Evolutionary conservation across 2,329 filamentous ascomycete genomes (phyloP), one percentile per base, ranked within the genome.

Genomic region (Aspergillus sp.): DNA sequence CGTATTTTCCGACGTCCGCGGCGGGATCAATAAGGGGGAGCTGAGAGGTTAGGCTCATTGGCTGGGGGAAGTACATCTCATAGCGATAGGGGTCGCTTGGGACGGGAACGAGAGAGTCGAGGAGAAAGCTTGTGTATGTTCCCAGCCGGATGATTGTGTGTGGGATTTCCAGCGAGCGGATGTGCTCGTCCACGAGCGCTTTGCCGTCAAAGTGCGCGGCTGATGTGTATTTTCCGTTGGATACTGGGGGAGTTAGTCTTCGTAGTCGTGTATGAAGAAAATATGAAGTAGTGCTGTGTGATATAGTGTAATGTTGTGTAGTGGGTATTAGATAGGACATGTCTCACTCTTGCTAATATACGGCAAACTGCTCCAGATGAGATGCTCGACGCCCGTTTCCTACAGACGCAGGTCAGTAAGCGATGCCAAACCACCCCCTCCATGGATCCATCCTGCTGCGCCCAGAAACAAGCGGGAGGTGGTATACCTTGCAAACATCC

Each of bases 131-230:
- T 11, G 60, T 54, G 17, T 60, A 61, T 2, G 59, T 41, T 4
- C 54, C 57, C 9, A 81, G 19, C 0, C 43, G 47, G 17, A 62
- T 1, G 17, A 59, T 57, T 8, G 60, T 59, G 19, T 62, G 23
- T 8, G 60, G 60, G 19, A 62, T 56, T 3, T 30, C 19, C 3
- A 59, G 74, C 0, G 67, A 50, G 25, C 81, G 78, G 50, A 84
- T 80, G 67, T 86, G 83, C 19, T 78, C 68, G 63, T 84, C 83
- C 1, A 86, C 79, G n/a, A 78, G 72, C 46, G 84, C 84, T 71
- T 87, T 87, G 72, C 73, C 76, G 73, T 87, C 84, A 61, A 86
- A 87, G 69, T 85, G 84, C 62, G 80, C 58, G 0, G 76, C 74
- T 30, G 72, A 60, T 7, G 54, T 66, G 4, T 76, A 61, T 38